A percentile compares a stretch with the other conserved stretches of the same genome.
phyloP scores from a whole-genome alignment of 164 flowering plant genomes.

The Dillenia turbinata region DNA sequence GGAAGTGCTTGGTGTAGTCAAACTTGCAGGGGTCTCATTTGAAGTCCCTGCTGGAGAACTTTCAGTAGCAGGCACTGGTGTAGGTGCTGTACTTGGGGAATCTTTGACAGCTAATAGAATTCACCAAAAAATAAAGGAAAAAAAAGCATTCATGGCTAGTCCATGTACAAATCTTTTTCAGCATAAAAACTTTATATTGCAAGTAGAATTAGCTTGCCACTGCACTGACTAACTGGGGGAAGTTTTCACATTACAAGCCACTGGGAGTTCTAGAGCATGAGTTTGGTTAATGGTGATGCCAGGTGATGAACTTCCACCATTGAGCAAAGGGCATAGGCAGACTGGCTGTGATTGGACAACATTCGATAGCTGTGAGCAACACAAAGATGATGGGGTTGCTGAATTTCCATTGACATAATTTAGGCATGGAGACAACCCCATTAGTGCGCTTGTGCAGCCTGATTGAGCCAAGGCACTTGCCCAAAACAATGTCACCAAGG shows the following conservation, averaged over 20 bases:
- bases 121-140: background rate
- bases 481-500: slow-evolving; percentile 1
- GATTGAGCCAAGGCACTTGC: slow-evolving; percentile 31
- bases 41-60: slow-evolving; percentile 13
- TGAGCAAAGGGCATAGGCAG: slow-evolving; percentile 41
- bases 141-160: too few relatives aligned
- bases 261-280: slow-evolving; percentile 42
- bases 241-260: slow-evolving; percentile 50
- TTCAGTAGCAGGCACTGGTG: slow-evolving; percentile 1
- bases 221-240: slow-evolving; percentile 43
- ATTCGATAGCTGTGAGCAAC: slow-evolving; percentile 42
- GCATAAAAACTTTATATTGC: too few relatives aligned
- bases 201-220: slow-evolving; percentile 19
- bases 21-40: slow-evolving; percentile 7
- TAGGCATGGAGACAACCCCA: slow-evolving; percentile 43
- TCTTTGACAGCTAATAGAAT: slow-evolving; percentile 7
- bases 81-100: slow-evolving; percentile 9
- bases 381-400: slow-evolving; percentile 39
- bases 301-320: slow-evolving; percentile 28
- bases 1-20: slow-evolving; percentile 12
- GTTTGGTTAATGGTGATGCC: slow-evolving; percentile 42
- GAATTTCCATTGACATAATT: slow-evolving; percentile 41
- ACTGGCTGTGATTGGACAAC: slow-evolving; percentile 39
- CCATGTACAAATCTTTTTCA: too few relatives aligned
- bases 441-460: slow-evolving; percentile 32